phyloP scores from a whole-genome alignment of 495 filamentous ascomycete genomes.

The Staphylotrichum tortipilum region DNA sequence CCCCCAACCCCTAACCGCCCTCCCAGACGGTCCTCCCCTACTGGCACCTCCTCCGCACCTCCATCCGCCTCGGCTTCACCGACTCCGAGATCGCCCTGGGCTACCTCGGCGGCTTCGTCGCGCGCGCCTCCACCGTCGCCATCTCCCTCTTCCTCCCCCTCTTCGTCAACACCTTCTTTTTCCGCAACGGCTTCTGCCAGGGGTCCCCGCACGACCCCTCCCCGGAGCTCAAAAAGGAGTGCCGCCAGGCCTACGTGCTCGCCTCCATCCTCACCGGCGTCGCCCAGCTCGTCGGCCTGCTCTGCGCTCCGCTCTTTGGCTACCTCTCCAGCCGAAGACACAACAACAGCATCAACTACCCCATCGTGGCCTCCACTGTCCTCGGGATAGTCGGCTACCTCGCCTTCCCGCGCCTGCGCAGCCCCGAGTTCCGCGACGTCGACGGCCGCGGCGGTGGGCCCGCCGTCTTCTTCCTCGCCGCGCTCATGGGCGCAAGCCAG shows the following conservation, averaged over 20 bases:
- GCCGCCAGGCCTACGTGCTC: conserved; percentile 73
- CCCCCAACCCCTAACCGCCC: background rate
- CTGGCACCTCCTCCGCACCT: conserved; percentile 39
- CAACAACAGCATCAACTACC: conserved; percentile 55
- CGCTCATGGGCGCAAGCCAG: conserved; percentile 76
- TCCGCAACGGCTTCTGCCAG: conserved; percentile 66
- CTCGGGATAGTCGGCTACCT: conserved; percentile 70
- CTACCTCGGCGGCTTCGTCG: conserved; percentile 91
- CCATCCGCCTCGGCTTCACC: conserved; percentile 60
- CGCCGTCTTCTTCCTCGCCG: conserved; percentile 65
- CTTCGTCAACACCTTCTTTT: conserved; percentile 83
- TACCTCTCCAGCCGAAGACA: conserved; percentile 53
- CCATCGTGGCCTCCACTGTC: conserved; percentile 60
- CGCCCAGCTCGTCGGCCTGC: conserved; percentile 75
- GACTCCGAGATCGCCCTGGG: conserved; percentile 72
- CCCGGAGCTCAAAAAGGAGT: conserved; percentile 68
- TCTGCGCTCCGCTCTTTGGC: conserved; percentile 81
- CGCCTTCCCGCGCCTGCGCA: conserved; percentile 57
- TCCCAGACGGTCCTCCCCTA: conserved; percentile 29
- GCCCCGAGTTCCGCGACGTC: conserved; percentile 56
- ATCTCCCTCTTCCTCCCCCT: conserved; percentile 92
- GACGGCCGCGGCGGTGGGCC: conserved; percentile 51
- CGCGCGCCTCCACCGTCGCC: conserved; percentile 88
- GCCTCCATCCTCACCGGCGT: conserved; percentile 77
- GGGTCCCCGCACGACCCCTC: conserved; percentile 49